These are phyloP conservation scores for Pythium scleroteichum DNA, from an alignment of 352 stramenopile species.

Conservation along the genomic window DNA sequence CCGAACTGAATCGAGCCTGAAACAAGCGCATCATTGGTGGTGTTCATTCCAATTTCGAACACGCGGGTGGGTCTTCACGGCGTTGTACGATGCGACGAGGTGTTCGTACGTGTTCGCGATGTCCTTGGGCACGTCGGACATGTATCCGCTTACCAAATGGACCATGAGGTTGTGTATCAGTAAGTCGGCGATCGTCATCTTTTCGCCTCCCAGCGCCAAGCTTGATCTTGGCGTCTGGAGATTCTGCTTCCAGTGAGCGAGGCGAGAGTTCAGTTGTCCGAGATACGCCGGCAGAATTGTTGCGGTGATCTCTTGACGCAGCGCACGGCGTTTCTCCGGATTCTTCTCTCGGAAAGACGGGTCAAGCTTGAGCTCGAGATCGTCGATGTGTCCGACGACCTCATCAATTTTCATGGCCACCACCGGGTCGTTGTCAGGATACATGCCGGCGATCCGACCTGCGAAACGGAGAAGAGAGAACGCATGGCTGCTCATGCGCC, in stretches of 20 bases:
- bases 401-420: constrained; percentile 28
- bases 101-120: neutral
- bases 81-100: neutral
- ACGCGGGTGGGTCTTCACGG: neutral
- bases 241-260: constrained; percentile 14
- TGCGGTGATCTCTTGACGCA: constrained; percentile 33
- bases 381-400: constrained; percentile 28
- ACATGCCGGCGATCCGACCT: constrained; percentile 40
- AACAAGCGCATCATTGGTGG: too few relatives aligned
- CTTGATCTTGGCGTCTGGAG: neutral
- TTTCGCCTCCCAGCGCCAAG: constrained; percentile 31
- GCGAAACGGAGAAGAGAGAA: constrained; percentile 49
- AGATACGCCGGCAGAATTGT: constrained; percentile 43
- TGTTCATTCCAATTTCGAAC: neutral
- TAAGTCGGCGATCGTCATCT: constrained; percentile 10
- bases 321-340: constrained; percentile 15
- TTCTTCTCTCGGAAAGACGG: constrained; percentile 39
- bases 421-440: constrained; percentile 29
- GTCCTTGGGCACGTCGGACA: neutral
- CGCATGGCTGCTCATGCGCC: too few relatives aligned
- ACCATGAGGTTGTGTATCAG: too few relatives aligned
- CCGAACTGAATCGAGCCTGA: too few relatives aligned
- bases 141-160: neutral
- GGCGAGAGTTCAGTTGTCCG: constrained; percentile 36
- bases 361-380: constrained; percentile 18